Evolutionary conservation across 495 filamentous ascomycete genomes (phyloP).

Genomic region (Lasiosphaeria miniovina): DNA sequence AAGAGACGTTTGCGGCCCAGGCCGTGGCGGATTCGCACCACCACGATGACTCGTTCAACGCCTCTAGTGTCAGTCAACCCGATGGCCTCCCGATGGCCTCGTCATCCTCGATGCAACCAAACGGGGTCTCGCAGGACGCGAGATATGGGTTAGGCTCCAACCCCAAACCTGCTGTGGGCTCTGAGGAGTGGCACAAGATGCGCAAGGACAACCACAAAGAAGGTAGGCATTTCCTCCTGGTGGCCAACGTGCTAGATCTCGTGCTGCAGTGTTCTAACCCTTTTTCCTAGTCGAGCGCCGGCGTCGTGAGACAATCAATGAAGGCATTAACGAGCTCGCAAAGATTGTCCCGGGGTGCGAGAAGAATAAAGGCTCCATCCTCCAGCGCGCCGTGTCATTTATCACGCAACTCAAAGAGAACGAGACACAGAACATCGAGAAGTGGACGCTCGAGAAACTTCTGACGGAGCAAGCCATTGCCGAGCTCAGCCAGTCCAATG

Average conservation of each 20-base stretch:
- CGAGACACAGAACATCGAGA: conserved; percentile 87
- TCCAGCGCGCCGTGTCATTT: conserved; percentile 90
- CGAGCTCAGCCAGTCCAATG: conserved; percentile 82
- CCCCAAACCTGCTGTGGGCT: conserved; percentile 83
- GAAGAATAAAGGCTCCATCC: conserved; percentile 97
- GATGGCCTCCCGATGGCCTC: conserved; percentile 48
- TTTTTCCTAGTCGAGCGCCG: conserved; percentile 77
- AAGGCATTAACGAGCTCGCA: conserved; percentile 96
- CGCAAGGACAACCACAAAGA: conserved; percentile 99
- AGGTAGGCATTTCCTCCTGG: conserved; percentile 54
- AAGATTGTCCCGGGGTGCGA: conserved; percentile 98
- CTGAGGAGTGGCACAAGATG: conserved; percentile 97
- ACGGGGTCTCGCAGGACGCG: conserved; percentile 28
- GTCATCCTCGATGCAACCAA: conserved; percentile 34
- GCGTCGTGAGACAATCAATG: conserved; percentile 97
- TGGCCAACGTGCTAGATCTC: conserved; percentile 1
- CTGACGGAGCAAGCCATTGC: conserved; percentile 90
- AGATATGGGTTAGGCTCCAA: conserved; percentile 20
- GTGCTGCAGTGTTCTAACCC: conserved; percentile 8
- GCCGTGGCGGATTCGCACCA: conserved; percentile 24
- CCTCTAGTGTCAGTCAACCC: conserved; percentile 39
- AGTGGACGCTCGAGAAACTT: conserved; percentile 95
- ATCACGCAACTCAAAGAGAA: conserved; percentile 94
- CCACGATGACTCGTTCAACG: conserved; percentile 31
- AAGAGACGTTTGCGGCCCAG: conserved; percentile 58